Evolutionary conservation across 352 stramenopile species (phyloP).

Genomic region (Phytopythium chamaehyphon): DNA sequence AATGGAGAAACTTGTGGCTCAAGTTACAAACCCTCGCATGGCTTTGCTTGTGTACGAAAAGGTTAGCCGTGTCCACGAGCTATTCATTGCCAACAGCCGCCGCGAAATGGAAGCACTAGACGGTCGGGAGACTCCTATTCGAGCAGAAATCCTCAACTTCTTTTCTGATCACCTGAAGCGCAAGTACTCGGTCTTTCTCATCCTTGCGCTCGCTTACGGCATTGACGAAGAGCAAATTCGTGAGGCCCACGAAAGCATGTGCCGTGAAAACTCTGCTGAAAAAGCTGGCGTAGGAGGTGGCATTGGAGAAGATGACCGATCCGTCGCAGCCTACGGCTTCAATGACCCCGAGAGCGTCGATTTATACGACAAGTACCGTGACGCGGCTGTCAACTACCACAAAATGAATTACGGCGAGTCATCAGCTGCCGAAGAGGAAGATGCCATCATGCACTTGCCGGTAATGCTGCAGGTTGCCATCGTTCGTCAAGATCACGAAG

Average conservation of each 20-base stretch:
- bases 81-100: conserved; percentile 76
- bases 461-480: conserved; percentile 84
- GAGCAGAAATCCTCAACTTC: conserved; percentile 70
- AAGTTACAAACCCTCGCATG: conserved; percentile 77
- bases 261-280: conserved; percentile 65
- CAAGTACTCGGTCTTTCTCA: conserved; percentile 87
- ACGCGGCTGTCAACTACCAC: conserved; percentile 77
- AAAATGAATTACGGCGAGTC: conserved; percentile 84
- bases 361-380: conserved; percentile 84
- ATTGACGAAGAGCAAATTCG: conserved; percentile 78
- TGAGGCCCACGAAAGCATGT: conserved; percentile 79
- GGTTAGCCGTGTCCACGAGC: conserved; percentile 82
- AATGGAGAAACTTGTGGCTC: conserved; percentile 81
- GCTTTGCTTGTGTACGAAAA: conserved; percentile 87
- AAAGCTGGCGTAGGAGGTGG: conserved; percentile 72
- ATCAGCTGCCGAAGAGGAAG: conserved; percentile 76
- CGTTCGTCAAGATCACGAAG: conserved; percentile 64
- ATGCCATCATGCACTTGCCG: conserved; percentile 87
- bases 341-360: conserved; percentile 70
- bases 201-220: conserved; percentile 71
- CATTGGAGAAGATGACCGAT: conserved; percentile 46
- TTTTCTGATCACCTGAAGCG: conserved; percentile 83
- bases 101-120: conserved; percentile 67
- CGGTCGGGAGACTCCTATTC: conserved; percentile 32
- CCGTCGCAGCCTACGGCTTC: conserved; percentile 62